Evolutionary conservation across 2,329 filamentous ascomycete genomes (phyloP).

Genomic region (Scedosporium dehoogii): DNA sequence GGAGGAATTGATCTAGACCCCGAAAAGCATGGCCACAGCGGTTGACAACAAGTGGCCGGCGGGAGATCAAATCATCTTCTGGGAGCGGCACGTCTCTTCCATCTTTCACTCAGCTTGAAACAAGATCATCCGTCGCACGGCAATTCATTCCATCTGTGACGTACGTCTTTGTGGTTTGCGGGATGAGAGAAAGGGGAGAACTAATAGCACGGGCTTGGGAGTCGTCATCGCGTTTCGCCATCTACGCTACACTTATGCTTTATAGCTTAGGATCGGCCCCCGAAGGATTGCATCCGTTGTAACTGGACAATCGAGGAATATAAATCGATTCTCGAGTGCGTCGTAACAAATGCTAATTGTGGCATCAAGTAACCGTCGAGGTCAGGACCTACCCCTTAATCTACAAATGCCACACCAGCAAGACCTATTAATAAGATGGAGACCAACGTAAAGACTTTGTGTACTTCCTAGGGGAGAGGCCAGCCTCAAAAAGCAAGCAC

Average conservation of each 20-base stretch:
- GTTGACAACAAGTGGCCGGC: not conserved
- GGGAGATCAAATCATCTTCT: not conserved
- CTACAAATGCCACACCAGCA: not conserved
- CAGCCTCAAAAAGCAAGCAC: not conserved
- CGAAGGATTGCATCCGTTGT: too few species aligned
- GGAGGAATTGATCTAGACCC: not conserved
- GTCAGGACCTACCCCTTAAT: not conserved
- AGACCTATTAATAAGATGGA: not conserved
- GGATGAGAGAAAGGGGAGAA: not conserved
- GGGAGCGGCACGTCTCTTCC: not conserved
- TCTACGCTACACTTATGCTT: not conserved
- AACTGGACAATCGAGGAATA: too few species aligned
- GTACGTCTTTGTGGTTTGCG: not conserved
- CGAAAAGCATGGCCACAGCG: not conserved
- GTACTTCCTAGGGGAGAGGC: too few species aligned
- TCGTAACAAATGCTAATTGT: not conserved
- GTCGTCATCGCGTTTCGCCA: conserved; percentile 6
- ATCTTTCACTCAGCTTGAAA: conserved; percentile 3
- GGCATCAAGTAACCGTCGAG: not conserved
- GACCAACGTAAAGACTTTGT: not conserved
- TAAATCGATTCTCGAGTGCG: too few species aligned
- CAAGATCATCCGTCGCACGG: not conserved
- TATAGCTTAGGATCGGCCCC: not conserved
- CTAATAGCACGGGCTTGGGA: not conserved
- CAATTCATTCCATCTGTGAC: not conserved